Conservation (phyloP, 2,329 filamentous ascomycete species). For the Colletotrichum viniferum region DNA sequence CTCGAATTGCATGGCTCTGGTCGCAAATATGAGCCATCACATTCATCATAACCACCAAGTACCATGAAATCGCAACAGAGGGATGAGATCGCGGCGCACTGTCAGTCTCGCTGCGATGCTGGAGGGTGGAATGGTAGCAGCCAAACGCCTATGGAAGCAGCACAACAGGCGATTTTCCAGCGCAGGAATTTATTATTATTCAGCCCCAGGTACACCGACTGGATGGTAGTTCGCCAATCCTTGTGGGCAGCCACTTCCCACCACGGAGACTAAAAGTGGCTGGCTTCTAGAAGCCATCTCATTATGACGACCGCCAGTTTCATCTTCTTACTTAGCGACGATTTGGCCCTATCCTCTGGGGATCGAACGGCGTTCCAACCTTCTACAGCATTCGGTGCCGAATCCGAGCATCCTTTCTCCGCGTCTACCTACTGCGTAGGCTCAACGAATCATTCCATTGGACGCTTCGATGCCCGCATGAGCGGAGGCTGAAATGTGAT, state of each 20-base stretch:
- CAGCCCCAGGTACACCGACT: background rate
- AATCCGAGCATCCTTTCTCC: background rate
- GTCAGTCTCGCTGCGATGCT: background rate
- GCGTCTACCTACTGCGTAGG: background rate
- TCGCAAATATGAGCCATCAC: background rate
- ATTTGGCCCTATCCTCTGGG: background rate
- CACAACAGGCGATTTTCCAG: background rate
- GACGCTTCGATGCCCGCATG: background rate
- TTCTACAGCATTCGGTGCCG: constrained; percentile 3
- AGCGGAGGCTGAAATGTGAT: background rate
- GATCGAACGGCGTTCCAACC: background rate
- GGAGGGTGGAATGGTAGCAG: background rate
- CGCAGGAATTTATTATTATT: background rate
- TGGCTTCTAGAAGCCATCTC: background rate
- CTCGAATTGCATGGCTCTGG: background rate
- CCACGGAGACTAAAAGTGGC: background rate
- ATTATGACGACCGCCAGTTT: background rate
- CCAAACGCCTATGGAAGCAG: background rate
- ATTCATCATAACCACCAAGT: background rate
- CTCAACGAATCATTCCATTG: background rate
- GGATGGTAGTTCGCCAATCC: background rate
- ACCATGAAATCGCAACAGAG: background rate
- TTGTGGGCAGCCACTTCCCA: background rate
- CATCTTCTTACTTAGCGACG: background rate
- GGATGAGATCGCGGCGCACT: background rate